Percentiles rank a stretch among this genome's conserved stretches.
Evolutionary conservation across 129 eudicot genomes (phyloP).

Genomic region (Centaurea solstitialis): DNA sequence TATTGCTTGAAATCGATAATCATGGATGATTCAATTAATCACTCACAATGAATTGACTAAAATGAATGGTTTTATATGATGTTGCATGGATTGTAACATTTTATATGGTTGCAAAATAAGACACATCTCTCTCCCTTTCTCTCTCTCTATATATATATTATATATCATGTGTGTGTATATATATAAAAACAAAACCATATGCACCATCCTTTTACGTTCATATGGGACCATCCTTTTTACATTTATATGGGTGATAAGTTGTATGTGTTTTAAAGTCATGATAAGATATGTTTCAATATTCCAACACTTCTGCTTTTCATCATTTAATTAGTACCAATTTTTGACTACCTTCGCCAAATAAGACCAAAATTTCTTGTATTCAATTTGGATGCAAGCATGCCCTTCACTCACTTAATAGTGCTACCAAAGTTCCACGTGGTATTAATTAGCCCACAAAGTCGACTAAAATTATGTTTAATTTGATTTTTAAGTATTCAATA

Average conservation of each 20-base stretch:
- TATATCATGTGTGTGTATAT: too few species aligned
- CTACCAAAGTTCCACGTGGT: conserved; percentile 21
- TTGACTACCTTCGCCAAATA: conserved; percentile 26
- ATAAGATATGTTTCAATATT: conserved; percentile 40
- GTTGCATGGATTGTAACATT: too few species aligned
- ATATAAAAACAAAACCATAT: conserved; percentile 8
- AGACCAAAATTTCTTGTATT: not conserved
- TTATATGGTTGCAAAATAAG: too few species aligned
- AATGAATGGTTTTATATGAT: too few species aligned
- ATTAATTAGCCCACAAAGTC: not conserved
- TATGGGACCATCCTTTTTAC: conserved; percentile 24
- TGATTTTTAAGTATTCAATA: not conserved
- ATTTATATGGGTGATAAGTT: conserved; percentile 27
- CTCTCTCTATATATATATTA: too few species aligned
- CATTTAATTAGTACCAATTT: conserved; percentile 18
- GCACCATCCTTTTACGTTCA: conserved; percentile 27
- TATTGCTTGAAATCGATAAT: too few species aligned
- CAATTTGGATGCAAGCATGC: conserved; percentile 22
- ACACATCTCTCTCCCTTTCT: too few species aligned
- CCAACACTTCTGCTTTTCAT: conserved; percentile 29
- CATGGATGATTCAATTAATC: too few species aligned
- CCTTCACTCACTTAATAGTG: conserved; percentile 31
- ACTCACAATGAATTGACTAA: too few species aligned
- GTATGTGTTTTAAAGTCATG: conserved; percentile 31
- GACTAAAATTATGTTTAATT: not conserved